These are phyloP conservation scores for Phytophthora aleatoria DNA, from an alignment of 352 stramenopile genomes.

Conservation along the genomic window DNA sequence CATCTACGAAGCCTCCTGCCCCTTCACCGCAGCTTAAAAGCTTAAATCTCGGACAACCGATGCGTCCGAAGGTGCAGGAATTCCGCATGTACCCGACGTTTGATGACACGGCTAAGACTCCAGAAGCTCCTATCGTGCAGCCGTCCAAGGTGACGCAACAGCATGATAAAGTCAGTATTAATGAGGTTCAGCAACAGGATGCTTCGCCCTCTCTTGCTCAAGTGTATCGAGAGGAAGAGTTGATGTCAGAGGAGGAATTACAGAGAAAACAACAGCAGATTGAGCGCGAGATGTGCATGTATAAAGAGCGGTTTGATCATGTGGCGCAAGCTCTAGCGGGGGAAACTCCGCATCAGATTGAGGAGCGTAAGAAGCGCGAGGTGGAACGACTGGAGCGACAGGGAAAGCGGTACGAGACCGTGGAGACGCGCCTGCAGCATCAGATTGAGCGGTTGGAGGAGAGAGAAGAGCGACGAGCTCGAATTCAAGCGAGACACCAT, in stretches of 20 bases:
- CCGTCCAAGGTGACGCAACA: background rate
- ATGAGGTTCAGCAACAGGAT: background rate
- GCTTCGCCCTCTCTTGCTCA: background rate
- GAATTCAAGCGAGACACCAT: constrained; percentile 34
- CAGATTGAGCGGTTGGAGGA: constrained; percentile 56
- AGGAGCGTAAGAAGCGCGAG: constrained; percentile 54
- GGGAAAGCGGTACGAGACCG: constrained; percentile 43
- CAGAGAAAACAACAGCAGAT: constrained; percentile 39
- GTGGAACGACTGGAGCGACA: constrained; percentile 55
- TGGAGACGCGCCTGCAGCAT: constrained; percentile 56
- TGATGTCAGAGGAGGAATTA: constrained; percentile 26
- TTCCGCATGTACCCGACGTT: constrained; percentile 39
- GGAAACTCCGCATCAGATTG: constrained; percentile 68
- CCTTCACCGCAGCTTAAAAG: constrained; percentile 2
- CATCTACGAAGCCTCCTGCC: constrained; percentile 3
- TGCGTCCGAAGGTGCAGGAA: constrained; percentile 9
- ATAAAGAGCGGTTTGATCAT: constrained; percentile 56
- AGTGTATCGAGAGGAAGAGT: constrained; percentile 6
- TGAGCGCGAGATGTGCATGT: constrained; percentile 46
- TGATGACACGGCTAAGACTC: background rate
- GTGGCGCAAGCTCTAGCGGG: constrained; percentile 67
- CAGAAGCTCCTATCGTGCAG: constrained; percentile 2
- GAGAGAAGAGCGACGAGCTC: constrained; percentile 43
- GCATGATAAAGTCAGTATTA: background rate
- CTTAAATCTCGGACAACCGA: constrained; percentile 4